Conservation (phyloP, 768 basidiomycete genomes). For the Trametopsis cervina region DNA sequence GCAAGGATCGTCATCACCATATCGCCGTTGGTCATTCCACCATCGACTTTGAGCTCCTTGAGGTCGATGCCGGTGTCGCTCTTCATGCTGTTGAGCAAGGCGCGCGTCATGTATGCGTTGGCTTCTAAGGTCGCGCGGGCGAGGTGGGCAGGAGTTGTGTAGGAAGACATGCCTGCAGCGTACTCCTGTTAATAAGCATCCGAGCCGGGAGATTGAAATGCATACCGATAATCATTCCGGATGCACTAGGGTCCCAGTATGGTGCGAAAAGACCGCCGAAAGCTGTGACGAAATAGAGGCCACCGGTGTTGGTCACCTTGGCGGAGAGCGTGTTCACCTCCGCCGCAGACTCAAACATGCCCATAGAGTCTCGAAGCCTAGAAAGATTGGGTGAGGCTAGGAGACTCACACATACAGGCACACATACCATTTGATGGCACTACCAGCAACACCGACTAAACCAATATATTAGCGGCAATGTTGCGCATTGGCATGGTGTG, state of each 20-base stretch:
- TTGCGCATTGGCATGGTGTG: neutral
- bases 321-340: constrained; percentile 85
- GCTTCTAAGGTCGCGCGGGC: constrained; percentile 94
- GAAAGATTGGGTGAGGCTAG: neutral
- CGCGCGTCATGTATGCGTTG: constrained; percentile 92
- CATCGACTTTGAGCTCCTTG: constrained; percentile 89
- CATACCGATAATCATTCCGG: constrained; percentile 74
- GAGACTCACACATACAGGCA: neutral
- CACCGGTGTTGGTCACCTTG: constrained; percentile 72
- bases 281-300: constrained; percentile 94
- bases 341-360: constrained; percentile 67
- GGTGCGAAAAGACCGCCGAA: constrained; percentile 95
- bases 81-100: constrained; percentile 93
- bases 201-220: too few relatives aligned
- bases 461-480: constrained; percentile 3
- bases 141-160: constrained; percentile 89
- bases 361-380: constrained; percentile 86
- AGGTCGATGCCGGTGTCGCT: constrained; percentile 77
- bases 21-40: constrained; percentile 97
- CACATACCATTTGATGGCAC: constrained; percentile 81
- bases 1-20: constrained; percentile 81
- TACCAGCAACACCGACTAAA: constrained; percentile 87
- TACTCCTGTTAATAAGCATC: too few relatives aligned
- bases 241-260: constrained; percentile 94
- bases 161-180: constrained; percentile 64